Percentiles rank a stretch among this genome's conserved stretches.
Conservation (phyloP, 495 filamentous ascomycete species). For the Tuber brumale region DNA sequence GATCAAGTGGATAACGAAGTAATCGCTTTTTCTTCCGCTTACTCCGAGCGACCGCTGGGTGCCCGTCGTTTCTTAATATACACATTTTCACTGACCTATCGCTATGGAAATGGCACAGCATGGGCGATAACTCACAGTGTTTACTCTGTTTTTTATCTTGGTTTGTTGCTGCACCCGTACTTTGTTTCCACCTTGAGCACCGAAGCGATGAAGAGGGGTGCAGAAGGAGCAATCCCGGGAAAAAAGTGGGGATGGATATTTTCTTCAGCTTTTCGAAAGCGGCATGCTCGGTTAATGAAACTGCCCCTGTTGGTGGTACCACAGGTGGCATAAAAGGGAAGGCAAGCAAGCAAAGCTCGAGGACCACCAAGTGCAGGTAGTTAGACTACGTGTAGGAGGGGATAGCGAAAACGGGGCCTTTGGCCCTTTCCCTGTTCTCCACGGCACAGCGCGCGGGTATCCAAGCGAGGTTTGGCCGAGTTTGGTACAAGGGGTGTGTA, state of each 20-base stretch:
- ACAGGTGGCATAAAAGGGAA: background rate
- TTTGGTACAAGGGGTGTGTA: background rate
- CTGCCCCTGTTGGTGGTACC: background rate
- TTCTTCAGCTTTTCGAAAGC: background rate
- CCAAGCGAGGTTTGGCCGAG: background rate
- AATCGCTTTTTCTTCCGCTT: too few species aligned
- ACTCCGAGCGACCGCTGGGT: background rate
- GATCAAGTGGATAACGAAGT: too few species aligned
- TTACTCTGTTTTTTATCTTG: background rate
- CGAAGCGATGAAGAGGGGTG: background rate
- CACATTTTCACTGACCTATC: background rate
- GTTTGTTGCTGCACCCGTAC: background rate
- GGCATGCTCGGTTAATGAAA: background rate
- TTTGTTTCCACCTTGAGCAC: background rate
- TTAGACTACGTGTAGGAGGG: background rate
- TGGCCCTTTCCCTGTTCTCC: background rate
- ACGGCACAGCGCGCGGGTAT: background rate
- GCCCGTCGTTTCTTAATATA: background rate
- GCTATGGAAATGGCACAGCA: background rate
- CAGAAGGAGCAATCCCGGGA: background rate
- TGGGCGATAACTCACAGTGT: background rate
- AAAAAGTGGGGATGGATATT: background rate
- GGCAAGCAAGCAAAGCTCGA: background rate
- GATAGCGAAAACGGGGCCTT: background rate
- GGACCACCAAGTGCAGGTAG: background rate